phyloP scores from a whole-genome alignment of 345 rosid species.

The Psidium friedrichsthalianum region DNA sequence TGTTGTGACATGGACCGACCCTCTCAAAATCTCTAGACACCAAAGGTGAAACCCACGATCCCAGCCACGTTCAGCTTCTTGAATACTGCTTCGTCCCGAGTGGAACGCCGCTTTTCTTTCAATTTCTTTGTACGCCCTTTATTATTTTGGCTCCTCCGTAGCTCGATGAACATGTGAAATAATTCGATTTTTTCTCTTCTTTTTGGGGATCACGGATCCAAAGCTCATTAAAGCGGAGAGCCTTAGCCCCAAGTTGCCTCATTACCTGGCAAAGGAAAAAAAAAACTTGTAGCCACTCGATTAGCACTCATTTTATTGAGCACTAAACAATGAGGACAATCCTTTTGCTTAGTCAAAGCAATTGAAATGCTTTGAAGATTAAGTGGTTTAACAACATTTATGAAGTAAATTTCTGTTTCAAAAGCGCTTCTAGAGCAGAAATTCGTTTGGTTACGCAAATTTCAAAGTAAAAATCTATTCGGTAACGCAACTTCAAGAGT shows the following conservation, averaged over 20 bases:
- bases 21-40: not conserved
- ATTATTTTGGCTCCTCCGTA: not conserved
- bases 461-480: too few species aligned
- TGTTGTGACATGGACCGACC: not conserved
- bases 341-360: not conserved
- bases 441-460: too few species aligned
- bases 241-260: not conserved
- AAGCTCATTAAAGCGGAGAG: slow-evolving; percentile 3
- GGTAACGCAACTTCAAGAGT: too few species aligned
- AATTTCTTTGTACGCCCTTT: not conserved
- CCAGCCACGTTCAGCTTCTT: not conserved
- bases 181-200: not conserved
- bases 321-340: not conserved
- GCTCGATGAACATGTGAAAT: not conserved
- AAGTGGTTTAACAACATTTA: not conserved
- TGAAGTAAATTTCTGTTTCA: too few species aligned
- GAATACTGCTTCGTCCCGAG: not conserved
- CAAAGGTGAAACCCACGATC: not conserved
- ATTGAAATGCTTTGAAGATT: not conserved
- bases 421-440: too few species aligned
- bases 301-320: not conserved
- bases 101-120: not conserved
- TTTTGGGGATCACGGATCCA: not conserved
- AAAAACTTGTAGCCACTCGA: slow-evolving; percentile 1
- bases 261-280: not conserved